A percentile compares a stretch with the other conserved stretches of the same genome.
Evolutionary conservation across 1,139 yeast species (phyloP).

Genomic region (Protomyces inundatus): DNA sequence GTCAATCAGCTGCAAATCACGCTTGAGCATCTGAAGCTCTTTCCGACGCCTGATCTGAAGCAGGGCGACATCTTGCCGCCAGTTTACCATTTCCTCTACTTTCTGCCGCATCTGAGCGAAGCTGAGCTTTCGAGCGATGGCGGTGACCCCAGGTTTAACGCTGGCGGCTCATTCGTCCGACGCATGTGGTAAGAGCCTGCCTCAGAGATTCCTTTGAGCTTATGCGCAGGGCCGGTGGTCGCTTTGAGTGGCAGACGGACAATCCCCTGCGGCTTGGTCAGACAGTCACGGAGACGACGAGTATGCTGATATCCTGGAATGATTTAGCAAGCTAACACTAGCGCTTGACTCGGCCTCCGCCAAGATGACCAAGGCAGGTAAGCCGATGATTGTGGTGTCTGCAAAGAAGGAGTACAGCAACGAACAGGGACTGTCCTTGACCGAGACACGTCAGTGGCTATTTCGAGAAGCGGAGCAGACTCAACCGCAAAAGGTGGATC

Average conservation of each 20-base stretch:
- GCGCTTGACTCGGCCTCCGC: constrained; percentile 30
- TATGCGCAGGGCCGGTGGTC: constrained; percentile 50
- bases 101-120: constrained; percentile 54
- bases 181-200: constrained; percentile 57
- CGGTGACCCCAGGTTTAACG: constrained; percentile 76
- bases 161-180: constrained; percentile 48
- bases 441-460: constrained; percentile 21
- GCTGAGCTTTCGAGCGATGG: constrained; percentile 61
- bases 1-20: constrained; percentile 10
- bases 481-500: not conserved
- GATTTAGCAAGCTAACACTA: not conserved
- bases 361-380: constrained; percentile 28
- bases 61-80: constrained; percentile 39
- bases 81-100: constrained; percentile 66
- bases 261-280: constrained; percentile 42
- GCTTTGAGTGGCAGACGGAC: constrained; percentile 43
- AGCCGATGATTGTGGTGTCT: constrained; percentile 36
- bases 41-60: not conserved
- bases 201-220: too few species aligned
- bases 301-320: not conserved
- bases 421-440: constrained; percentile 25
- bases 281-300: constrained; percentile 34
- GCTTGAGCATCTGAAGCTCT: constrained; percentile 8
- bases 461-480: constrained; percentile 24
- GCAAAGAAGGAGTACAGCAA: constrained; percentile 35